phyloP scores from a whole-genome alignment of 2,329 filamentous ascomycete species.

The Fusarium anguioides region DNA sequence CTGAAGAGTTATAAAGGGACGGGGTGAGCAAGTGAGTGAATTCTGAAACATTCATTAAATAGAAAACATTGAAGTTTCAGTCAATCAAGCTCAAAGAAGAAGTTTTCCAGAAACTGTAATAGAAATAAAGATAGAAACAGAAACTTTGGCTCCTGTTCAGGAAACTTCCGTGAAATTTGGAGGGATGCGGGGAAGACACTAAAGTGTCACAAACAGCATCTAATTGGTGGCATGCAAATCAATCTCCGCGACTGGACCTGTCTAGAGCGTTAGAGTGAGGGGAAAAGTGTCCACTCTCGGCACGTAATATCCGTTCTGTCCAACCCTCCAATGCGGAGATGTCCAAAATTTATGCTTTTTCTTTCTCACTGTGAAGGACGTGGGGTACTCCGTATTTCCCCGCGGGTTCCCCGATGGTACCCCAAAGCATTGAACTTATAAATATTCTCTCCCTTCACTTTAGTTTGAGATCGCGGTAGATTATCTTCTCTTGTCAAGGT shows the following conservation, averaged over 20 bases:
- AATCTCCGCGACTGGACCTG: not conserved
- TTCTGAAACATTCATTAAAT: not conserved
- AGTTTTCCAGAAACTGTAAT: too few relatives aligned
- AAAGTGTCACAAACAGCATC: fast-evolving
- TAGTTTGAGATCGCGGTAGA: too few relatives aligned
- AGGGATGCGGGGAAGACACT: not conserved
- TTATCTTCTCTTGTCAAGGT: too few relatives aligned
- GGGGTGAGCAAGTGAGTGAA: too few relatives aligned
- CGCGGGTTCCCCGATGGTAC: not conserved
- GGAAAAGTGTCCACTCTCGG: conserved; percentile 9
- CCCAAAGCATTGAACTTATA: not conserved
- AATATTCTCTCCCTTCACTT: too few relatives aligned
- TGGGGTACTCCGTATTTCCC: not conserved
- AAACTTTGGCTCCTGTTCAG: not conserved
- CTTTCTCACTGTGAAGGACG: not conserved
- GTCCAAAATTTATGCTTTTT: not conserved
- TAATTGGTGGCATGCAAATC: not conserved
- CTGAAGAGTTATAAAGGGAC: too few relatives aligned
- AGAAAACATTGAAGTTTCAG: too few relatives aligned
- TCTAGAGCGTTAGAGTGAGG: not conserved
- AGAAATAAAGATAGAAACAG: not conserved
- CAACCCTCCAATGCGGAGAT: not conserved
- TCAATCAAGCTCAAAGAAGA: too few relatives aligned
- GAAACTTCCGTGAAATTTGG: not conserved
- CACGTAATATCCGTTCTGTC: conserved; percentile 10